Evolutionary conservation across 257 asterid genomes (phyloP).

Genomic region (Gynochthodes officinalis): DNA sequence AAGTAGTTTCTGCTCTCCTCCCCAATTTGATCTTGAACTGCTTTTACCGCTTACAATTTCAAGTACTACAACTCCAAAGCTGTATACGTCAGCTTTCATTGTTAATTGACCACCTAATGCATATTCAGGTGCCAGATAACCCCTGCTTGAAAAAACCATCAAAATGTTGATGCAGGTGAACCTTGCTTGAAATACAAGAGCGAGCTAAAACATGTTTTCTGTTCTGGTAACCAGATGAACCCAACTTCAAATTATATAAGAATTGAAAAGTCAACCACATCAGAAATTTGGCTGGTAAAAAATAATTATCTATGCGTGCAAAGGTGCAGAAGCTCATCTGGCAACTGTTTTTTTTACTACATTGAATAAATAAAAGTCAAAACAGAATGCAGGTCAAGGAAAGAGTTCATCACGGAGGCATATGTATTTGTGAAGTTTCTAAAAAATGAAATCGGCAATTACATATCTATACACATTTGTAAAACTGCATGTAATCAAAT

Average conservation of each 20-base stretch:
- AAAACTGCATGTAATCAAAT: background rate
- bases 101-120: constrained; percentile 90
- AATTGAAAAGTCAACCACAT: background rate
- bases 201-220: constrained; percentile 45
- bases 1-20: constrained; percentile 55
- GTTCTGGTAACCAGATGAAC: background rate
- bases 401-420: background rate
- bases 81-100: constrained; percentile 81
- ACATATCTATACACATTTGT: background rate
- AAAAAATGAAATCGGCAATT: background rate
- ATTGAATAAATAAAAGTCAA: background rate
- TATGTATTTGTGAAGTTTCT: background rate
- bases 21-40: constrained; percentile 52
- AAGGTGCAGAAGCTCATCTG: background rate
- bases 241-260: background rate
- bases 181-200: constrained; percentile 40
- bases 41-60: constrained; percentile 78
- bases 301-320: background rate
- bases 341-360: background rate
- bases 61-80: constrained; percentile 81
- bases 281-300: background rate
- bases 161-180: constrained; percentile 59
- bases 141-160: constrained; percentile 52
- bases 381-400: background rate
- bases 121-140: constrained; percentile 97